Base-by-base conservation (phyloP, 2,329 filamentous ascomycete species). In the Zymoseptoria pseudotritici region DNA sequence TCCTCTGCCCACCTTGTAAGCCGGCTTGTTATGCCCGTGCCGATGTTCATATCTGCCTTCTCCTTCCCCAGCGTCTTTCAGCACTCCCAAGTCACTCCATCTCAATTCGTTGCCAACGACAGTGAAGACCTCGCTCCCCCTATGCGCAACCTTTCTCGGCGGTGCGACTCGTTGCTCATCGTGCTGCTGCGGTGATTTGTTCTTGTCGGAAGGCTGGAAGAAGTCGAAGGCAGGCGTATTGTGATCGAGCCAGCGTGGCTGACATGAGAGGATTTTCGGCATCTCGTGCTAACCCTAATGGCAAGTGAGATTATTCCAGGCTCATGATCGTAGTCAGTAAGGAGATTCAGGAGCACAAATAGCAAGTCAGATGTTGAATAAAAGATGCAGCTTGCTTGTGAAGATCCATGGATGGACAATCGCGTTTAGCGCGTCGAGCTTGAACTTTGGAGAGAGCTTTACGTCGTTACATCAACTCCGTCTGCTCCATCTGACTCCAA, bases 21-120 rank as follows among this genome's bases (percentile, higher is more conserved):
- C 53, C 42, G 49, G 24, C 50, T 52, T 59, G 20, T 53, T 53
- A 19, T 59, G 51, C 29, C 42, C 51, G 42, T 31, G 58, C 36
- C 36, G 50, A 17, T n/a, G 36, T 46, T n/a, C 36, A 46, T 46
- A n/a, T 46, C 36, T 46, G 4, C 53, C 57, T 20, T 54, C 59
- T 62, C 46, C 50, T 42, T 55, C 61, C 4, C 63, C 66, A 20
- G 63, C 65, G 17, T 85, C 89, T 77, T 95, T 96, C 70, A 97
- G 74, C 61, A 87, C 84, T 56, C 86, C 84, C 58, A 99, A 77
- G 75, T 96, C 90, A 9, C 89, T 87, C 91, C 94, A 99, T 73
- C 92, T 83, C 62, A 99, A 88, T 74, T 97, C 90, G 68, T 88
- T 92, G 54, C 92, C 92, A 50, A 89, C 86, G 20, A 91, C 92